phyloP scores from a whole-genome alignment of 2,329 filamentous ascomycete species.

The Ambrosiella beaveri region DNA sequence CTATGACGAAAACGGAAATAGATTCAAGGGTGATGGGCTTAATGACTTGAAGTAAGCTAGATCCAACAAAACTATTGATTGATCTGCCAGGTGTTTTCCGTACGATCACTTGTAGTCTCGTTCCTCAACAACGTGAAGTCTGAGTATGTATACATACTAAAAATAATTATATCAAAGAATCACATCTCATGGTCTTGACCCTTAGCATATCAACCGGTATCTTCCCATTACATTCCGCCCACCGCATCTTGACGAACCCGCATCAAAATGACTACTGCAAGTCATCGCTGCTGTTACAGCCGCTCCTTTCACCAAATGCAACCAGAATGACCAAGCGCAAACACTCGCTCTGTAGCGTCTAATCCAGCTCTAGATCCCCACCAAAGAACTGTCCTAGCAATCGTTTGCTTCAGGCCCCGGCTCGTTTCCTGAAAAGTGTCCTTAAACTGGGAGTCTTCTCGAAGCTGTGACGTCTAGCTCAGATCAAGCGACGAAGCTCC shows the following conservation, averaged over 20 bases:
- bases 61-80: too few relatives aligned
- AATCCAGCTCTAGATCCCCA: background rate
- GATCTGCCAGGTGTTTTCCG: too few relatives aligned
- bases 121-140: too few relatives aligned
- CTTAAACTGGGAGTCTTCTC: constrained; percentile 3
- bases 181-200: background rate
- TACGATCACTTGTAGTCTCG: too few relatives aligned
- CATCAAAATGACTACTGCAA: background rate
- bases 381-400: background rate
- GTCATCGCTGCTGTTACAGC: background rate
- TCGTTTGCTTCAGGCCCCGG: constrained; percentile 6
- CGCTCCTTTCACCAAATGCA: background rate
- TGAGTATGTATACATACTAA: too few relatives aligned
- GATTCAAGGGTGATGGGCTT: too few relatives aligned
- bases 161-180: too few relatives aligned
- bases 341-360: background rate
- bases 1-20: too few relatives aligned
- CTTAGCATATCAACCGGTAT: background rate
- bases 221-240: too few relatives aligned
- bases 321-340: background rate
- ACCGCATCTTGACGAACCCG: background rate
- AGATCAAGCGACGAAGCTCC: background rate
- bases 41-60: too few relatives aligned
- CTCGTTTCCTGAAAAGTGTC: constrained; percentile 13
- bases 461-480: background rate